These are phyloP conservation scores for Boletus speciosus DNA, from an alignment of 768 basidiomycete genomes.

Conservation along the genomic window DNA sequence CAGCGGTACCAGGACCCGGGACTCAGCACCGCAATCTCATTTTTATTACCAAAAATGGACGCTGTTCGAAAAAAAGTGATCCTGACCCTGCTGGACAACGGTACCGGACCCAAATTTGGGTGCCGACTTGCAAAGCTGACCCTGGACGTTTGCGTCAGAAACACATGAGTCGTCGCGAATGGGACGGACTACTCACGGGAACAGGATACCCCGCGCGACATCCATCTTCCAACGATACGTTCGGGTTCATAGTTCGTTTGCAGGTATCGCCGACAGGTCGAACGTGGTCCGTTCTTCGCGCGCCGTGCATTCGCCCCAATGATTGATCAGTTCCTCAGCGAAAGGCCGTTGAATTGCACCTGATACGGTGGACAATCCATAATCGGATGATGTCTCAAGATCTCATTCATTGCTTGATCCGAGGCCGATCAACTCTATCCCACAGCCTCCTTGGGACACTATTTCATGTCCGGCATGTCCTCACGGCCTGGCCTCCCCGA, in stretches of 20 bases:
- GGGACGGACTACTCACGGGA: neutral
- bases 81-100: no score
- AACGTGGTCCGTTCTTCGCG: neutral
- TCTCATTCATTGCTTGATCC: neutral
- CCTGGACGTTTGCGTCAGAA: neutral
- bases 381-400: no score
- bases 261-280: neutral
- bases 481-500: slow-evolving; percentile 8
- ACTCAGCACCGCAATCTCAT: no score
- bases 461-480: neutral
- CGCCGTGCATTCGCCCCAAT: neutral
- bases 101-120: neutral
- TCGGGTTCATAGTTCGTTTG: neutral
- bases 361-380: no score
- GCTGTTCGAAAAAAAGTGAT: no score
- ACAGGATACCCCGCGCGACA: neutral
- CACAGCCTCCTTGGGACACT: neutral
- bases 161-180: neutral
- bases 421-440: neutral
- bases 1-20: no score
- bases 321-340: neutral
- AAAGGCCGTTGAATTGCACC: neutral
- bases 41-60: no score
- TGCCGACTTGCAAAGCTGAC: neutral
- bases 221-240: no score